phyloP scores from a whole-genome alignment of 352 stramenopile genomes.

The Aphanomyces stellatus region DNA sequence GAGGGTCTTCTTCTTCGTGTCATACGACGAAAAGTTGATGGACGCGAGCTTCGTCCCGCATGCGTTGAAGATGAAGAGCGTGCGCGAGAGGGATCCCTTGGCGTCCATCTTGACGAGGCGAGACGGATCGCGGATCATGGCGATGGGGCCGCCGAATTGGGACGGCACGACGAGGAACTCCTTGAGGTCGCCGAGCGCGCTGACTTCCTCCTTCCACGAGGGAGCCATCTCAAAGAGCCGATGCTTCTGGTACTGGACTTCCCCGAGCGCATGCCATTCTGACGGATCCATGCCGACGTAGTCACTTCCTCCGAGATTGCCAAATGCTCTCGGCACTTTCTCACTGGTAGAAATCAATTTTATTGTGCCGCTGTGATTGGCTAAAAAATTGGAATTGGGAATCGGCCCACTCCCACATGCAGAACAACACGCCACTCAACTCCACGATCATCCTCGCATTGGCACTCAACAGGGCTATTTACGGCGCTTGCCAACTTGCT shows the following conservation, averaged over 20 bases:
- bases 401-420: too few species aligned
- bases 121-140: constrained; percentile 64
- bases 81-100: constrained; percentile 36
- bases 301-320: neutral
- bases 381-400: neutral
- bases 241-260: constrained; percentile 84
- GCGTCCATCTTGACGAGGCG: constrained; percentile 61
- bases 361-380: neutral
- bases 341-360: neutral
- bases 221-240: constrained; percentile 49
- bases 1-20: constrained; percentile 63
- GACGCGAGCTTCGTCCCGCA: constrained; percentile 49
- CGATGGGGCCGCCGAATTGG: constrained; percentile 60
- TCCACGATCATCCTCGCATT: too few species aligned
- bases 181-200: constrained; percentile 39
- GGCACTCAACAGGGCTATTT: too few species aligned
- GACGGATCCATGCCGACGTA: constrained; percentile 19
- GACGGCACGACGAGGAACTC: constrained; percentile 52
- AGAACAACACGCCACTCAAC: too few species aligned
- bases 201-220: constrained; percentile 37
- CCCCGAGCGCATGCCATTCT: constrained; percentile 78
- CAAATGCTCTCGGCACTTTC: neutral
- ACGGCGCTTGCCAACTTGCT: too few species aligned
- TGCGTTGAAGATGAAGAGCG: constrained; percentile 68
- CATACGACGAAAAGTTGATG: constrained; percentile 56